These are phyloP conservation scores for Apiospora hydei DNA, from an alignment of 2,329 filamentous ascomycete genomes.

Conservation along the genomic window DNA sequence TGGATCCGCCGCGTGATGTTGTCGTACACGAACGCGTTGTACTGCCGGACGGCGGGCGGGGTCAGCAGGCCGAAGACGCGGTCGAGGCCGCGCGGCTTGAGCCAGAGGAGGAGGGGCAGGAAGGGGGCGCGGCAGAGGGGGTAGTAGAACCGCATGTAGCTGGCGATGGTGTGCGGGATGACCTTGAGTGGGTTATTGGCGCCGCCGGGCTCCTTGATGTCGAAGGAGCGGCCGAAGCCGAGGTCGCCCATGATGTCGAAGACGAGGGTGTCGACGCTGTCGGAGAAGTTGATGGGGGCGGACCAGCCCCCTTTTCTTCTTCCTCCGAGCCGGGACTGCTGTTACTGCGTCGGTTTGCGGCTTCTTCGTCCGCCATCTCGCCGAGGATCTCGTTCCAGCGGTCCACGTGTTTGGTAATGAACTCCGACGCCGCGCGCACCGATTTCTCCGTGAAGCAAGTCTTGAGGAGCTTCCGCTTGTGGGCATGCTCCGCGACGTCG, in stretches of 20 bases:
- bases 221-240: conserved; percentile 36
- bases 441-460: conserved; percentile 36
- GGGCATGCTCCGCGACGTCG: conserved; percentile 31
- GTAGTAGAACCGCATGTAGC: background rate
- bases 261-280: background rate
- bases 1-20: background rate
- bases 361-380: too few relatives aligned
- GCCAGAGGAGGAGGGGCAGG: background rate
- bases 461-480: conserved; percentile 33
- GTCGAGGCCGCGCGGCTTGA: background rate
- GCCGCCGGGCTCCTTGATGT: conserved; percentile 36
- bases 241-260: conserved; percentile 32
- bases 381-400: background rate
- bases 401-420: conserved; percentile 28
- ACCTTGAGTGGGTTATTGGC: conserved; percentile 31
- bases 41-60: background rate
- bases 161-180: conserved; percentile 26
- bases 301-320: too few relatives aligned
- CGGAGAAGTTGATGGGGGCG: background rate
- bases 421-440: conserved; percentile 29
- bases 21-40: background rate
- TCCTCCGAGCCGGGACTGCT: too few relatives aligned
- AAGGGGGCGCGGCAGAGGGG: background rate
- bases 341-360: too few relatives aligned
- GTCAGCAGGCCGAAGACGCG: background rate